phyloP scores from a whole-genome alignment of 2,329 filamentous ascomycete species.

The Talaromyces marneffei region DNA sequence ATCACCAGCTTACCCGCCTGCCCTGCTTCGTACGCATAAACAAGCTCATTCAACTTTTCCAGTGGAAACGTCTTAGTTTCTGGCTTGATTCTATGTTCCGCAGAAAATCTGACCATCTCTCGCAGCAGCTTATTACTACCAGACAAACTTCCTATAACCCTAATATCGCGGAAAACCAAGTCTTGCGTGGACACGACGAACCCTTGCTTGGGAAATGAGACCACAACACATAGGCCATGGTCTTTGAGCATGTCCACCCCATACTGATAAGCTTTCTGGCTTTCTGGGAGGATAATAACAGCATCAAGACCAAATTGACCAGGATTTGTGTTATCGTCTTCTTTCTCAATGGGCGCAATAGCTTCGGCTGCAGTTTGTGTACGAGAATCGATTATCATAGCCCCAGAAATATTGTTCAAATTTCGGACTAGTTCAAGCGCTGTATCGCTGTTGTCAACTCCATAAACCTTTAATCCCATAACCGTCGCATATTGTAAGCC shows the following conservation, averaged over 20 bases:
- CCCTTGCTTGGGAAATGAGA: conserved; percentile 41
- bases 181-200: conserved; percentile 19
- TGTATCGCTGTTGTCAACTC: conserved; percentile 24
- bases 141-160: conserved; percentile 19
- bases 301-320: conserved; percentile 44
- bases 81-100: conserved; percentile 18
- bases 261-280: conserved; percentile 15
- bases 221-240: conserved; percentile 43
- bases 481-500: conserved; percentile 64
- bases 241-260: conserved; percentile 15
- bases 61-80: conserved; percentile 18
- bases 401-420: conserved; percentile 24
- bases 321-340: conserved; percentile 13
- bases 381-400: conserved; percentile 38
- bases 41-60: conserved; percentile 20
- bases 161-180: conserved; percentile 22
- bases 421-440: conserved; percentile 24
- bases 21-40: conserved; percentile 18
- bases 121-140: conserved; percentile 20
- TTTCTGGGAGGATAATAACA: conserved; percentile 42
- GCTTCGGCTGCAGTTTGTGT: conserved; percentile 25
- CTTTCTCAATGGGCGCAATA: conserved; percentile 21
- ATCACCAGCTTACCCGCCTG: conserved; percentile 19
- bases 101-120: conserved; percentile 21
- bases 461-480: conserved; percentile 53